These are phyloP conservation scores for Tetrastigma voinierianum DNA, from an alignment of 164 flowering plant genomes.

Conservation along the genomic window DNA sequence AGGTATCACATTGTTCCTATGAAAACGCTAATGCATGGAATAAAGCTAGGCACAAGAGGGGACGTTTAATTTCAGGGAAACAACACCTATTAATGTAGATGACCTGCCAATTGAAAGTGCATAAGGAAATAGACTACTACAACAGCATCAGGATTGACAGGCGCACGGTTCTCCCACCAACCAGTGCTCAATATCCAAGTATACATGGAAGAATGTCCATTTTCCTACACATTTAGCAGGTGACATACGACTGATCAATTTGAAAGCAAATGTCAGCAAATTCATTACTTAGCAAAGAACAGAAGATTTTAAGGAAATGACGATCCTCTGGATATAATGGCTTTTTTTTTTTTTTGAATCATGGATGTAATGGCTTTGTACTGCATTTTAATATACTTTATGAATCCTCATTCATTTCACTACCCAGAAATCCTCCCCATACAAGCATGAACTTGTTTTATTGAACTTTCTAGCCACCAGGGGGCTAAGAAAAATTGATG, in stretches of 20 bases:
- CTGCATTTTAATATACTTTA: not conserved
- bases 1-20: not conserved
- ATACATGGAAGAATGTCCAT: constrained; percentile 71
- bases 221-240: constrained; percentile 54
- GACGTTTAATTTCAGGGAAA: not conserved
- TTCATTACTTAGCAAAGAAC: not conserved
- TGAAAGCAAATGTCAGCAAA: not conserved
- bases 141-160: constrained; percentile 82
- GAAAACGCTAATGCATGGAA: not conserved
- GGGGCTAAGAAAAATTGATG: too few relatives aligned
- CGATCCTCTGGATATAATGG: too few relatives aligned
- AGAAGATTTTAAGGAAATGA: too few relatives aligned
- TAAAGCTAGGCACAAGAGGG: not conserved
- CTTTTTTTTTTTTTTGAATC: too few relatives aligned
- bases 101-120: constrained; percentile 57
- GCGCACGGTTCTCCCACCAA: constrained; percentile 86
- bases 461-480: too few relatives aligned
- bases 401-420: not conserved
- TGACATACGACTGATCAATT: not conserved
- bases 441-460: too few relatives aligned
- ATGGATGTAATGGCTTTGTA: too few relatives aligned
- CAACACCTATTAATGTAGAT: constrained; percentile 74
- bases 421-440: too few relatives aligned
- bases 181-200: constrained; percentile 94
- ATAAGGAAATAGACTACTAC: constrained; percentile 68